Evolutionary conservation across 2,329 filamentous ascomycete genomes (phyloP), one percentile per base, ranked within the genome.

Genomic region (Ceratocystis alfenasii): DNA sequence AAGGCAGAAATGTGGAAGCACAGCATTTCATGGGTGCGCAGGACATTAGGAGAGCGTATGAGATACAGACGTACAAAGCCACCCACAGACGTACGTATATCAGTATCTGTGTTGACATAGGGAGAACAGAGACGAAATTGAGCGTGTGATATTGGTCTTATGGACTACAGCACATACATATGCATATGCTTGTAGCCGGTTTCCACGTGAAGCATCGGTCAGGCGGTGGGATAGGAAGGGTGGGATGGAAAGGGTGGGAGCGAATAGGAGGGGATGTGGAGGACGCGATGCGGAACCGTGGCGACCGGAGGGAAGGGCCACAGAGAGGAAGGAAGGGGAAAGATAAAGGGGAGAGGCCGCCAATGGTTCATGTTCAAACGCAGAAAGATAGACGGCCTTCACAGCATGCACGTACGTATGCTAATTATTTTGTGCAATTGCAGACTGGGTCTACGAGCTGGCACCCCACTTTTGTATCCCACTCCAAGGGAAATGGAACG

Each of bases 101-200:
- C 15, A 15, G 6, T 53, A 28, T 28, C 5, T 4, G 8, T 48
- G 46, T n/a, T 48, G 6, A 22, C 1, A 12, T 22, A 53, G 20
- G 22, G 12, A 22, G 22, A 53, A 22, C 20, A 6, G 2, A 48
- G 5, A n/a, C 46, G 46, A 22, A 7, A 22, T 48, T 48, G 20
- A 48, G n/a, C 20, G 46, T 48, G 46, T 48, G 46, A 48, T n/a
- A 20, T 48, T n/a, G 46, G 36, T 41, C 36, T 41, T 41, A 48
- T 48, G n/a, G 70, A 76, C 36, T 72, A 73, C 77, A 78, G 76
- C 80, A 80, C 82, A 84, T 85, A 68, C 45, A 64, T 62, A 67
- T 67, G 62, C 60, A 67, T 61, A 15, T 65, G 22, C 12, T 20
- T 71, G 66, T 59, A 59, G 7, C 46, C 20, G 46, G 46, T 22